phyloP scores from a whole-genome alignment of 176 grass and related monocot species.

The Avena sativa region DNA sequence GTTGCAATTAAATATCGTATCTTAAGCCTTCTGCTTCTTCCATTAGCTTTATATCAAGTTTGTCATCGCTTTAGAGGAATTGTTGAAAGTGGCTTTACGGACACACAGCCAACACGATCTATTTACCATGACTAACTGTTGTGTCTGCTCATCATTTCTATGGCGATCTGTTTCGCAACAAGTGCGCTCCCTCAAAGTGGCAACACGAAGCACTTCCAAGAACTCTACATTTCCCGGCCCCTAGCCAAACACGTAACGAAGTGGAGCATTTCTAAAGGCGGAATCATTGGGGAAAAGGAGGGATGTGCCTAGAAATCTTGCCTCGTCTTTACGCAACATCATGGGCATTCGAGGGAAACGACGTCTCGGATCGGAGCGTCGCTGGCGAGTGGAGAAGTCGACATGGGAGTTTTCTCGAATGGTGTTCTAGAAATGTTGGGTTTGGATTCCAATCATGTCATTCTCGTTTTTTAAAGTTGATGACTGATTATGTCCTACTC shows the following conservation, averaged over 20 bases:
- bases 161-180: slow-evolving; percentile 40
- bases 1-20: slow-evolving; percentile 28
- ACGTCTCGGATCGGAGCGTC: neutral
- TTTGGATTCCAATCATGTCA: neutral
- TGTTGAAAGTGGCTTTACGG: slow-evolving; percentile 38
- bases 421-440: slow-evolving; percentile 35
- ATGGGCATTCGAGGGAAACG: slow-evolving; percentile 18
- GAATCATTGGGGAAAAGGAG: slow-evolving; percentile 19
- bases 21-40: neutral
- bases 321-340: slow-evolving; percentile 40
- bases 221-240: slow-evolving; percentile 46
- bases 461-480: slow-evolving; percentile 2
- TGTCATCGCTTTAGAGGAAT: slow-evolving; percentile 30
- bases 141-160: slow-evolving; percentile 25
- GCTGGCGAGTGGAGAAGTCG: neutral
- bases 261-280: slow-evolving; percentile 51
- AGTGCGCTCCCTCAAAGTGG: slow-evolving; percentile 46
- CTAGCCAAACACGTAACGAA: slow-evolving; percentile 26
- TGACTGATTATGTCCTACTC: slow-evolving; percentile 35
- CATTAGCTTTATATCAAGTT: neutral
- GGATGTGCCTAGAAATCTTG: slow-evolving; percentile 27
- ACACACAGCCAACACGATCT: slow-evolving; percentile 36
- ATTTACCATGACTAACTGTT: slow-evolving; percentile 46
- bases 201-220: slow-evolving; percentile 27
- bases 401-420: neutral